Base-by-base conservation (phyloP, 805 yeast genomes). In the Candida coleopterorum region DNA sequence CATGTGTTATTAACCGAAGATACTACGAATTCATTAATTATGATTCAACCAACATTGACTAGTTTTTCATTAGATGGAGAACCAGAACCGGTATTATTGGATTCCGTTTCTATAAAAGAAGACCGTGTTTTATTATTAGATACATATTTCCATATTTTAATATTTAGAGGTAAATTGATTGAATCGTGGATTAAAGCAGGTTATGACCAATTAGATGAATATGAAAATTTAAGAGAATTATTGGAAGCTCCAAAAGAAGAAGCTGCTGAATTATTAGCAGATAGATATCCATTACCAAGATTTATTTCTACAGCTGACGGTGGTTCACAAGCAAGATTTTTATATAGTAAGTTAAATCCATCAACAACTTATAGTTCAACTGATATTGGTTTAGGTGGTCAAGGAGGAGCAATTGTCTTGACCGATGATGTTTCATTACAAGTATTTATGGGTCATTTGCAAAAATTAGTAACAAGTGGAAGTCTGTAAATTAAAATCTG, bases 271-370 rank as follows among this genome's bases (percentile, higher is more conserved):
- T 71, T 94, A 46, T 77, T 93, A 52, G 77, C 84, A 25, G 97
- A 93, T 56, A 77, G 99, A 56, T 90, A 87, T 79, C 99, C 99
- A 50, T 72, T 93, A 55, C 99, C 99, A 32, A 78, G 98, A 64
- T 93, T 90, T 56, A 89, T 93, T 49, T 96, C 90, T 52, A 87
- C 96, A 41, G 97, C 90, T 58, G 97, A 90, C 51, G 97, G 98
- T 52, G 97, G 96, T 38, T 89, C 97, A 11, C 99, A 93, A 66
- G 97, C 97, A 2, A 81, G 99, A 65, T 93, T 93, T 73, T 73
- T 93, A 62, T 79, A 87, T 62, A 86, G 97, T 20, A 93, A 88
- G 64, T 77, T 93, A 60, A 93, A 94, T 61, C 98, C 98, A 27
- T 83, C 96, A 32, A 87, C 85, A 45, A 81, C 89, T 26, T 83